phyloP scores from a whole-genome alignment of 2,329 filamentous ascomycete genomes.

The Leptoxyphium fumago region DNA sequence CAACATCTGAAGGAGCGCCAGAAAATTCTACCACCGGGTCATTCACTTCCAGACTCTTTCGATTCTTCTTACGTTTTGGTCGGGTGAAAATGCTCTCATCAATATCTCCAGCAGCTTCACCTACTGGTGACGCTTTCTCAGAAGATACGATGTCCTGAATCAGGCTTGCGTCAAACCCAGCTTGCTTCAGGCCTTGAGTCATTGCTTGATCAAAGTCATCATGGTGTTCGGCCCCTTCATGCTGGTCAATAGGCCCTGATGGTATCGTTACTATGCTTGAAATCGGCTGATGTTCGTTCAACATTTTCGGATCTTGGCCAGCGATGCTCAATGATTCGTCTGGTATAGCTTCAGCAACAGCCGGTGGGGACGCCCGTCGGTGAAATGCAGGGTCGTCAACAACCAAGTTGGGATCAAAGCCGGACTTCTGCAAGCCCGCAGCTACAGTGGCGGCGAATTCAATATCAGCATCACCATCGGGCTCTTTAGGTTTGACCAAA shows the following conservation, averaged over 20 bases:
- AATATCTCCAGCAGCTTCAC: constrained; percentile 10
- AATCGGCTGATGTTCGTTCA: constrained; percentile 1
- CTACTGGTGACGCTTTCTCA: constrained; percentile 6
- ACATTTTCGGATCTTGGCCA: constrained; percentile 17
- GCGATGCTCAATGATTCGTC: constrained; percentile 19
- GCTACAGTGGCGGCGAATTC: constrained; percentile 35
- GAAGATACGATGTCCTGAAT: constrained; percentile 24
- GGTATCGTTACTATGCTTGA: neutral
- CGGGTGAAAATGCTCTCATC: constrained; percentile 20
- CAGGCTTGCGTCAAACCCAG: constrained; percentile 20
- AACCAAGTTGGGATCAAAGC: constrained; percentile 31
- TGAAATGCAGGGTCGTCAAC: constrained; percentile 26
- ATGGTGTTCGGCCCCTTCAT: constrained; percentile 1
- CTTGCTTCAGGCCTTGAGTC: constrained; percentile 19
- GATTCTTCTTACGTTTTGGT: constrained; percentile 30
- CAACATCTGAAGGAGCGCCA: constrained; percentile 1
- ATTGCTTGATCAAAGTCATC: constrained; percentile 22
- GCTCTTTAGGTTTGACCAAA: neutral
- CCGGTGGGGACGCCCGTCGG: constrained; percentile 19
- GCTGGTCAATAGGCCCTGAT: neutral
- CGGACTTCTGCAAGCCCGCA: constrained; percentile 30
- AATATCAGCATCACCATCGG: constrained; percentile 5
- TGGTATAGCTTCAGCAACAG: constrained; percentile 19
- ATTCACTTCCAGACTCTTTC: constrained; percentile 29
- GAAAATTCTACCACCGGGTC: neutral